Conservation (phyloP, 208 protist genomes). For the Polymyxa betae region DNA sequence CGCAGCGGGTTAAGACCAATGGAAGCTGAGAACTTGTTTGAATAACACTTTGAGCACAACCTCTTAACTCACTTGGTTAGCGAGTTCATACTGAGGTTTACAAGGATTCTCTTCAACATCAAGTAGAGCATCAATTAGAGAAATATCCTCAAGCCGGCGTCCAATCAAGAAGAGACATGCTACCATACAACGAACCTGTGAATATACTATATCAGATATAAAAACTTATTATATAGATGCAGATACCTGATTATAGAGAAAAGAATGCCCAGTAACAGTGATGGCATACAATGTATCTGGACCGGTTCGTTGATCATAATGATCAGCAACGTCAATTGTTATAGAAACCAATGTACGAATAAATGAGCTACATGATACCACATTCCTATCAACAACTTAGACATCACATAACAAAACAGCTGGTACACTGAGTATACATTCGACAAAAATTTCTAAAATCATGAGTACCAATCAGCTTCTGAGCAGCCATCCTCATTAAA, state of each 20-base stretch:
- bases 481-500: neutral
- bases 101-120: conserved; percentile 44
- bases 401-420: neutral
- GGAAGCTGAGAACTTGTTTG: neutral
- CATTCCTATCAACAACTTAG: neutral
- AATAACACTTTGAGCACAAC: neutral
- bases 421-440: neutral
- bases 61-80: neutral
- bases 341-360: neutral
- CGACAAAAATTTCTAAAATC: conserved; percentile 44
- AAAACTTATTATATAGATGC: neutral
- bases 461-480: neutral
- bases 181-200: conserved; percentile 55
- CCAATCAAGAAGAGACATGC: conserved; percentile 55
- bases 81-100: conserved; percentile 54
- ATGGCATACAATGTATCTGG: neutral
- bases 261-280: neutral
- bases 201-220: neutral
- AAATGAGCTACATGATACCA: neutral
- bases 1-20: conserved; percentile 12
- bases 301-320: neutral
- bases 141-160: conserved; percentile 30
- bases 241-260: conserved; percentile 17
- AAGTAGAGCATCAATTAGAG: conserved; percentile 38
- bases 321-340: neutral